Evolutionary conservation across 106 monocot species (phyloP).

Genomic region (Dendrobium chrysotoxum): DNA sequence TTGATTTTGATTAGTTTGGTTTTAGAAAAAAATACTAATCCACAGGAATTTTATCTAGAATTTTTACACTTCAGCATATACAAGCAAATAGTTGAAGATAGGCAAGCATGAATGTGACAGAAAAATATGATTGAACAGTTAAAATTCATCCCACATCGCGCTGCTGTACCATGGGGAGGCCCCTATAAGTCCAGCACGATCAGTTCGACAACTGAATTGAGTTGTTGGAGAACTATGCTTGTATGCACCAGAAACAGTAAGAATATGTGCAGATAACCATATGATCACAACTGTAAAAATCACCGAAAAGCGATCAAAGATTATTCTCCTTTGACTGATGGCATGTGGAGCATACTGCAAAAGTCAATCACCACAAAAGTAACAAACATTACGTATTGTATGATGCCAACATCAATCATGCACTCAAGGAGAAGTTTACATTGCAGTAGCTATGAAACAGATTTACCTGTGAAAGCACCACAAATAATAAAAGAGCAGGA

Average conservation of each 20-base stretch:
- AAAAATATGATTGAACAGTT: no score
- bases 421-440: neutral
- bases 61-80: neutral
- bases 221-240: slow-evolving; percentile 41
- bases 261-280: slow-evolving; percentile 69
- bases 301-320: slow-evolving; percentile 55
- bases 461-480: slow-evolving; percentile 47
- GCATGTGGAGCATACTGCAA: slow-evolving; percentile 55
- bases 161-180: slow-evolving; percentile 54
- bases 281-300: slow-evolving; percentile 40
- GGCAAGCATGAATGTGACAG: no score
- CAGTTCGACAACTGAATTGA: slow-evolving; percentile 61
- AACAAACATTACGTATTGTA: neutral
- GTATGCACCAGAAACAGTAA: slow-evolving; percentile 70
- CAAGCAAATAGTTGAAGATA: neutral
- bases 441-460: neutral
- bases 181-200: slow-evolving; percentile 58
- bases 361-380: neutral
- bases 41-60: no score
- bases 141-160: neutral
- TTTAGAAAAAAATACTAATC: neutral
- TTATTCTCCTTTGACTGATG: slow-evolving; percentile 19
- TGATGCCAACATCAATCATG: neutral
- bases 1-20: neutral
- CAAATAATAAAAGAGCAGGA: slow-evolving; percentile 47